Evolutionary conservation across 164 flowering plant species (phyloP), one percentile per base, ranked within the genome.

Genomic region (Vitis rupestris): DNA sequence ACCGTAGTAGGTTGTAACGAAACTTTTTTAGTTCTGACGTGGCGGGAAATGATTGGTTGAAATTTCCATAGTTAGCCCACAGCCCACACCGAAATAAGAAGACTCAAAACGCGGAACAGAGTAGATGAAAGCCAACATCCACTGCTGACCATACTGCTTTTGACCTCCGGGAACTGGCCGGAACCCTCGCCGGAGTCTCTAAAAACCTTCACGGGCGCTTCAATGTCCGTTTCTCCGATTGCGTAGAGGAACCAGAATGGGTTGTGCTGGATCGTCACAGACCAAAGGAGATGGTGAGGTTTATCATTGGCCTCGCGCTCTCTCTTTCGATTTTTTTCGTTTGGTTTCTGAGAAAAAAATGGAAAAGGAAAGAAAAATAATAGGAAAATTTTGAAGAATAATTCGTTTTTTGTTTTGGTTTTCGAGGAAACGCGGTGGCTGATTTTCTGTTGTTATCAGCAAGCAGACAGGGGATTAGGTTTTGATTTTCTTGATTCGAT

Each of bases 191-290:
- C 52, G 37, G 44, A 4, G 44, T 37, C 44, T 37, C 44, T 37
- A 6, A 37, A 37, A 37, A 4, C 44, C 44, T 37, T 37, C 44
- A 37, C 44, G 44, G 7, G 44, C 0, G 4, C 7, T 37, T 37
- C 44, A 37, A 37, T 37, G 44, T 37, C 44, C 44, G 7, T 37
- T 37, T 4, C 44, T 37, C 0, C 44, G 44, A 37, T 37, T 37
- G 44, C 44, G 6, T 37, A 37, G 12, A 57, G 11, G 14, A 62
- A 55, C 19, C 12, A 47, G n/a, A 66, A 80, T 80, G 83, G 85
- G 85, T 48, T 82, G 82, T 66, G 75, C 68, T 70, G 85, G 85
- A 81, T 87, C 91, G 30, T 80, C 88, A 63, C 83, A 75, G 67
- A 62, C 76, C 64, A 87, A 81, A 69, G 82, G 71, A 17, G 86